These are phyloP conservation scores for Chalciporus piperatus DNA, from an alignment of 768 basidiomycete species.

Conservation along the genomic window DNA sequence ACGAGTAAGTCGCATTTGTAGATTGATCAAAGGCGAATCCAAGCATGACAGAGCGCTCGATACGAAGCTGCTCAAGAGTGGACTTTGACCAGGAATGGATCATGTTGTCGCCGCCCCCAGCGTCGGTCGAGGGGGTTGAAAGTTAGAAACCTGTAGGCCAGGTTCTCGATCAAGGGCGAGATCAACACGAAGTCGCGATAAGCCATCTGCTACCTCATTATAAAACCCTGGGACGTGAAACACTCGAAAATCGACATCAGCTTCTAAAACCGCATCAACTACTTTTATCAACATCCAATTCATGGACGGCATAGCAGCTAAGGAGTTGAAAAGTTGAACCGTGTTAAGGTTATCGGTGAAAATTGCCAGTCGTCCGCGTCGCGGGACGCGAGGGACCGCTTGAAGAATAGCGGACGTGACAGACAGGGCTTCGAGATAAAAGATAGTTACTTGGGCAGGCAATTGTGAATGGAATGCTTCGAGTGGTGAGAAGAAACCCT, in stretches of 20 bases:
- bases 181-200: constrained; percentile 18
- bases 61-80: constrained; percentile 4
- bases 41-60: constrained; percentile 23
- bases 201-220: constrained; percentile 26
- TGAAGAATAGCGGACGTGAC: neutral
- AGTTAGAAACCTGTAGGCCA: neutral
- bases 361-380: constrained; percentile 7
- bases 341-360: constrained; percentile 35
- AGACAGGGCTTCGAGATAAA: neutral
- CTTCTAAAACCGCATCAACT: constrained; percentile 5
- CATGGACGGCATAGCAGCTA: constrained; percentile 7
- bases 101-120: constrained; percentile 24
- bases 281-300: constrained; percentile 16
- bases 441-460: neutral
- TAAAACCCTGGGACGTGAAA: constrained; percentile 22
- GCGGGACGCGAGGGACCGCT: neutral
- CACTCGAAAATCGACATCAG: constrained; percentile 20
- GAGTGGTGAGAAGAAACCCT: too few species aligned
- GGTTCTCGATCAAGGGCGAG: constrained; percentile 6
- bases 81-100: neutral
- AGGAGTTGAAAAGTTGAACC: constrained; percentile 32
- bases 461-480: neutral
- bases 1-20: constrained; percentile 26
- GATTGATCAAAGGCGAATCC: constrained; percentile 20
- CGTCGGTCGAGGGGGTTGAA: constrained; percentile 27